Base-by-base conservation (phyloP, 805 yeast species). In the Candida loeiensis region DNA sequence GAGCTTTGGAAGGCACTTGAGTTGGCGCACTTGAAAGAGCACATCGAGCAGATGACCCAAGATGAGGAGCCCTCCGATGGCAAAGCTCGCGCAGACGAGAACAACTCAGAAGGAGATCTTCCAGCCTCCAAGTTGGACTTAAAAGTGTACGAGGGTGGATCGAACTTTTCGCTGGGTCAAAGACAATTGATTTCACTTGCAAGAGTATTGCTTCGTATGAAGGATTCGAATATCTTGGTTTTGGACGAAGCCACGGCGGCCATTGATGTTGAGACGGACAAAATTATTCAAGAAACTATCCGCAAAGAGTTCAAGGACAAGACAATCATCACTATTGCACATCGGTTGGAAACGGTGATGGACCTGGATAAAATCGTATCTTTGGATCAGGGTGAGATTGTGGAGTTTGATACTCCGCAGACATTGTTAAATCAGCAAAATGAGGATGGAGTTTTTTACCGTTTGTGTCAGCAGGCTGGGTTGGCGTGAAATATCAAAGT, bases 311-410 rank as follows among this genome's bases (percentile, higher is more conserved):
- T 89, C 56, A 71, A 67, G 35, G 79, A 83, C 48, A 76, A 87
- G 50, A 90, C 96, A 0, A 87, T 89, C 46, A 62, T 89, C 45
- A 87, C 96, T 0, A 89, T 89, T 54, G 96, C 96, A 0, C 96
- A 89, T 59, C 73, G 96, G 48, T 69, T 89, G 42, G 90, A 89
- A 53, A 88, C 96, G 0, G 83, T 89, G 36, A 64, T 89, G 79
- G 95, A 89, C 53, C 79, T 83, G 50, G 96, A 89, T 58, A 74
- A 76, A 41, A 82, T 89, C 27, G 68, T 87, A 22, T 87, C 85
- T 3, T 64, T 89, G 47, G 87, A 83, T 35, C 71, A 71, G 21
- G 96, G 96, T 13, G 71, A 73, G 51, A 75, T 88, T 14, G 75
- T 72, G 33, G 96, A 89, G 61, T 85, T 85, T 60, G 96, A 84